phyloP scores from a whole-genome alignment of 2,329 filamentous ascomycete species.

The Thelonectria olida region DNA sequence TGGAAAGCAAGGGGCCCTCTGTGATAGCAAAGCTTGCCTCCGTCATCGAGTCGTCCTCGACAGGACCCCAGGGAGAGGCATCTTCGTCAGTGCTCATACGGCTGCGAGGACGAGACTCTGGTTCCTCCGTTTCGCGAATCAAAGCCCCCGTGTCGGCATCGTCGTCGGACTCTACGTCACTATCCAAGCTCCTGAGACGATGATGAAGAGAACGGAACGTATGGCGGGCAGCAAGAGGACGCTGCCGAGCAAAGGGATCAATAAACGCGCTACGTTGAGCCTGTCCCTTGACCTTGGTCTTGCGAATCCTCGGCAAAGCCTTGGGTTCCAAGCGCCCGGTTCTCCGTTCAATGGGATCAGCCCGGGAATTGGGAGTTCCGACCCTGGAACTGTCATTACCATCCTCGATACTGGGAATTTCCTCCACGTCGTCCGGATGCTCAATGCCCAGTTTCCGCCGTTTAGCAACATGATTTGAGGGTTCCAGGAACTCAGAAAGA shows the following conservation, averaged over 20 bases:
- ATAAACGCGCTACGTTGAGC: slow-evolving; percentile 70
- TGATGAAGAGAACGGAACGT: slow-evolving; percentile 85
- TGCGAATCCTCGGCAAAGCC: slow-evolving; percentile 79
- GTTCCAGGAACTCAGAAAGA: slow-evolving; percentile 84
- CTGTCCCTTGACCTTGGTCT: slow-evolving; percentile 64
- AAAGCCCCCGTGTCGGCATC: slow-evolving; percentile 67
- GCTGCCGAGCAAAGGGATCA: slow-evolving; percentile 73
- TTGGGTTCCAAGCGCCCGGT: slow-evolving; percentile 65
- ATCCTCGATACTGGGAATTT: slow-evolving; percentile 60
- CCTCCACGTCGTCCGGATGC: slow-evolving; percentile 70
- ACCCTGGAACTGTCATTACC: slow-evolving; percentile 69
- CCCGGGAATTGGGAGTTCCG: slow-evolving; percentile 72
- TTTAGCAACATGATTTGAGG: slow-evolving; percentile 81
- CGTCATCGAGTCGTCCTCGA: slow-evolving; percentile 74
- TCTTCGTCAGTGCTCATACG: slow-evolving; percentile 73
- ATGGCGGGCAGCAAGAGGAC: slow-evolving; percentile 64
- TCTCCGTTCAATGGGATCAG: slow-evolving; percentile 69
- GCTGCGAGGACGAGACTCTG: slow-evolving; percentile 82
- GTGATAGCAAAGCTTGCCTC: slow-evolving; percentile 75
- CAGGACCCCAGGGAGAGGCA: slow-evolving; percentile 55
- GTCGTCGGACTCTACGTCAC: slow-evolving; percentile 88
- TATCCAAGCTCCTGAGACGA: slow-evolving; percentile 67
- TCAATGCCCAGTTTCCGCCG: slow-evolving; percentile 81
- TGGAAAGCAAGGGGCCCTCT: slow-evolving; percentile 62
- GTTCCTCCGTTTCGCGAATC: slow-evolving; percentile 83